These are phyloP conservation scores for Colletotrichum tabaci DNA, from an alignment of 2,329 filamentous ascomycete species.

Conservation along the genomic window DNA sequence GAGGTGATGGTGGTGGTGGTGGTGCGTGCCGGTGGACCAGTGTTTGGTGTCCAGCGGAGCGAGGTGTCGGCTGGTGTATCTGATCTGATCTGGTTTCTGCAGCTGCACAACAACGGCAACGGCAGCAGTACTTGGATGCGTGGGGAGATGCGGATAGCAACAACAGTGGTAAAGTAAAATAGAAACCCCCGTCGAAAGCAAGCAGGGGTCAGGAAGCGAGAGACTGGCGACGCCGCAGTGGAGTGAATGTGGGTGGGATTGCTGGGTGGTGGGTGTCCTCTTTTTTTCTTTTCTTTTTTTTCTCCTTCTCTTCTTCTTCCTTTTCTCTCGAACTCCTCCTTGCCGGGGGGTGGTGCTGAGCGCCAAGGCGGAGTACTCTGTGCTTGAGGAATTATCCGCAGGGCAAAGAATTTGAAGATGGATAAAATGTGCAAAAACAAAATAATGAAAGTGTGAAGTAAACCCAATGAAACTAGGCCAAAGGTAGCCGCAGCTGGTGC, in stretches of 20 bases:
- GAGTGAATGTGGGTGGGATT: slow-evolving; percentile 29
- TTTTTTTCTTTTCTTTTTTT: not conserved
- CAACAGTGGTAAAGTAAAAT: not conserved
- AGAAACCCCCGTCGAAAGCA: slow-evolving; percentile 28
- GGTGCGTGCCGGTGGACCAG: no score
- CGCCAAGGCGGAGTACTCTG: slow-evolving; percentile 2
- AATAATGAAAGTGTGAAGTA: not conserved
- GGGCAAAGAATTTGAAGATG: not conserved
- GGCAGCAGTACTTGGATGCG: slow-evolving; percentile 10
- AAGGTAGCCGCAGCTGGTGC: slow-evolving; percentile 9
- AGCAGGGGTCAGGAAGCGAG: slow-evolving; percentile 30
- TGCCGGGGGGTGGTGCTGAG: slow-evolving; percentile 29
- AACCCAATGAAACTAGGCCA: slow-evolving; percentile 28
- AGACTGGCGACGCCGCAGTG: slow-evolving; percentile 31
- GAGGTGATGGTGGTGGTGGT: no score
- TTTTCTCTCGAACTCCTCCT: not conserved
- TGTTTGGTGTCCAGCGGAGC: slow-evolving; percentile 22
- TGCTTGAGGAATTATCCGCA: not conserved
- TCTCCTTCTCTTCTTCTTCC: no score
- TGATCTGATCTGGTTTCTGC: slow-evolving; percentile 23
- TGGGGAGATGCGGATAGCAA: slow-evolving; percentile 8
- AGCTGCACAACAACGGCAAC: slow-evolving; percentile 28
- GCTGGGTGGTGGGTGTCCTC: slow-evolving; percentile 11
- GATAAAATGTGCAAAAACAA: not conserved
- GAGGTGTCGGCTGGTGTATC: slow-evolving; percentile 12